Percentiles rank a stretch among this genome's conserved stretches.
Evolutionary conservation across 495 filamentous ascomycete genomes (phyloP).

Genomic region (Hypomontagnella monticulosa): DNA sequence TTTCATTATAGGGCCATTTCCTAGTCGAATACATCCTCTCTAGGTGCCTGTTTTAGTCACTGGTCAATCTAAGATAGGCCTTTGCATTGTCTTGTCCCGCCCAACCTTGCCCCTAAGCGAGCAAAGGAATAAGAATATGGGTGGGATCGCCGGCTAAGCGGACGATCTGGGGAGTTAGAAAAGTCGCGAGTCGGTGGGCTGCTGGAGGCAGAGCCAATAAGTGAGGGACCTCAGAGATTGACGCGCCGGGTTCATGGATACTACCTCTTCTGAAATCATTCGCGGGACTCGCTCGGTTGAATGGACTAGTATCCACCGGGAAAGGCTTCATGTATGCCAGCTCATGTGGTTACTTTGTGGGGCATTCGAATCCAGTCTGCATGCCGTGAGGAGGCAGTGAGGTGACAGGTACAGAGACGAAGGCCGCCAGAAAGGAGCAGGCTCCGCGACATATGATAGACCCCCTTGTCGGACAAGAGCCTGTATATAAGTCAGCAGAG

Average conservation of each 20-base stretch:
- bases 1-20: constrained; percentile 16
- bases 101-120: constrained; percentile 21
- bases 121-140: constrained; percentile 26
- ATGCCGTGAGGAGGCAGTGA: constrained; percentile 39
- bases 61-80: constrained; percentile 32
- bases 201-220: constrained; percentile 30
- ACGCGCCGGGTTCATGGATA: constrained; percentile 42
- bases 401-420: constrained; percentile 33
- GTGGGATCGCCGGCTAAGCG: constrained; percentile 38
- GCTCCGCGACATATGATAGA: constrained; percentile 41
- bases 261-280: constrained; percentile 43
- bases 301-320: constrained; percentile 44
- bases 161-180: constrained; percentile 41
- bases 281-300: constrained; percentile 42
- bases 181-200: constrained; percentile 40
- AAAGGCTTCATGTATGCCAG: constrained; percentile 47
- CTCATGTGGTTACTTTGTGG: constrained; percentile 47
- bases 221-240: constrained; percentile 36
- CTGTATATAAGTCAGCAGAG: constrained; percentile 36
- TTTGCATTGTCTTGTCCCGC: constrained; percentile 23
- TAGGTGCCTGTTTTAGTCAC: constrained; percentile 12
- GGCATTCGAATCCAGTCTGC: constrained; percentile 37
- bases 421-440: constrained; percentile 34
- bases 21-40: constrained; percentile 18
- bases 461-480: constrained; percentile 27